Evolutionary conservation across 2,329 filamentous ascomycete genomes (phyloP).

Genomic region (Talaromyces sp.): DNA sequence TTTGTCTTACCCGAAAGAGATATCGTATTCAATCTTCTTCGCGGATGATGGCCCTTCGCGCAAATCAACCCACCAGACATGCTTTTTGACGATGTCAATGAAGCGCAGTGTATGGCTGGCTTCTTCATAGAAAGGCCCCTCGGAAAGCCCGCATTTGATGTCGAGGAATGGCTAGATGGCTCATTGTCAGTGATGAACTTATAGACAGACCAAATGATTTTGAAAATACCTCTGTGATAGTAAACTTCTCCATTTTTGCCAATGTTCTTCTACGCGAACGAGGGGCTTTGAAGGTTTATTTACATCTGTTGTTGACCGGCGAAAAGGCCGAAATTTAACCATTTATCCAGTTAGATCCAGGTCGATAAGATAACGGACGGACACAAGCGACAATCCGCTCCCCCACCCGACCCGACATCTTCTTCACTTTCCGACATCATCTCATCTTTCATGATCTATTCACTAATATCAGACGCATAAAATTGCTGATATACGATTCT

Average conservation of each 20-base stretch:
- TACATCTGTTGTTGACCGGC: neutral
- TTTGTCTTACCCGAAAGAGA: conserved; percentile 41
- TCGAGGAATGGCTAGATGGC: conserved; percentile 23
- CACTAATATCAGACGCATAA: neutral
- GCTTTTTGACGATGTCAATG: conserved; percentile 60
- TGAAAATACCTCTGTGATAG: conserved; percentile 12
- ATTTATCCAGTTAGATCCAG: neutral
- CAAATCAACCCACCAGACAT: conserved; percentile 25
- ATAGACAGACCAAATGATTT: neutral
- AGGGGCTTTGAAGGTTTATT: neutral
- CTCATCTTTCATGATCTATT: neutral
- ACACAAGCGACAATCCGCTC: neutral
- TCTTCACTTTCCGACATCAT: neutral
- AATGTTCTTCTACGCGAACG: neutral
- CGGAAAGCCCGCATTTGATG: conserved; percentile 24
- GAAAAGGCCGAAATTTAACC: neutral
- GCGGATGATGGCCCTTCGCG: conserved; percentile 42
- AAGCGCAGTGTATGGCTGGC: conserved; percentile 28
- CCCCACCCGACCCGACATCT: neutral
- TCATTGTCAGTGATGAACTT: neutral
- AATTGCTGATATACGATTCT: conserved; percentile 14
- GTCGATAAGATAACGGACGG: neutral
- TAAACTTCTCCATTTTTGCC: conserved; percentile 14
- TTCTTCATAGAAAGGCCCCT: conserved; percentile 28
- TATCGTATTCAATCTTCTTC: conserved; percentile 53